A percentile compares a stretch with the other conserved stretches of the same genome.
phyloP scores from a whole-genome alignment of 768 basidiomycete species.

The Leucosporidium yakuticum region DNA sequence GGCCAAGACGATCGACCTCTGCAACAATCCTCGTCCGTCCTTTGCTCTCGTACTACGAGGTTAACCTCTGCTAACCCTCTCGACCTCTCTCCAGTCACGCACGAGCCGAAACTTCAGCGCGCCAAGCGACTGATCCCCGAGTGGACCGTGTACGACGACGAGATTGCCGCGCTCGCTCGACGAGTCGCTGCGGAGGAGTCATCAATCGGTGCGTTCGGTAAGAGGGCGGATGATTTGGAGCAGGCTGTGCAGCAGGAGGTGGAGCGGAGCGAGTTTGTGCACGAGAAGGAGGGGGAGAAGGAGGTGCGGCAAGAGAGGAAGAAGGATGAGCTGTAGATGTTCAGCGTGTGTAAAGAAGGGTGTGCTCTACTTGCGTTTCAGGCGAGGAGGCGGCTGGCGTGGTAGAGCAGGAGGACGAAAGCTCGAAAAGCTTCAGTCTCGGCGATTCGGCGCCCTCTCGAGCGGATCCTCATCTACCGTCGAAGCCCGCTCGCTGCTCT shows the following conservation, averaged over 20 bases:
- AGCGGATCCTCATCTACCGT: too few species aligned
- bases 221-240: conserved; percentile 33
- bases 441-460: too few species aligned
- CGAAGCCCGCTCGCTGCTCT: too few species aligned
- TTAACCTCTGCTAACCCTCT: neutral
- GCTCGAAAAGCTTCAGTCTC: too few species aligned
- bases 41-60: too few species aligned
- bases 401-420: too few species aligned
- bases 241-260: conserved; percentile 37
- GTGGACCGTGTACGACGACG: conserved; percentile 78
- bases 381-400: too few species aligned
- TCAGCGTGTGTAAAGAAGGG: neutral
- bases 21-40: conserved; percentile 76
- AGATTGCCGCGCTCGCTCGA: conserved; percentile 57
- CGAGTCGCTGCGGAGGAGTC: conserved; percentile 56
- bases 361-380: too few species aligned
- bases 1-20: conserved; percentile 73
- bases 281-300: conserved; percentile 3
- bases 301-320: conserved; percentile 2
- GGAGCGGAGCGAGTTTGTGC: conserved; percentile 29
- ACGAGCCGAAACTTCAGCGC: conserved; percentile 90
- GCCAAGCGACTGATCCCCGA: conserved; percentile 86
- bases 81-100: conserved; percentile 47
- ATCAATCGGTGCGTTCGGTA: conserved; percentile 34
- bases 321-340: conserved; percentile 22